phyloP scores from a whole-genome alignment of 2,329 filamentous ascomycete genomes.

The Drechmeria coniospora region DNA sequence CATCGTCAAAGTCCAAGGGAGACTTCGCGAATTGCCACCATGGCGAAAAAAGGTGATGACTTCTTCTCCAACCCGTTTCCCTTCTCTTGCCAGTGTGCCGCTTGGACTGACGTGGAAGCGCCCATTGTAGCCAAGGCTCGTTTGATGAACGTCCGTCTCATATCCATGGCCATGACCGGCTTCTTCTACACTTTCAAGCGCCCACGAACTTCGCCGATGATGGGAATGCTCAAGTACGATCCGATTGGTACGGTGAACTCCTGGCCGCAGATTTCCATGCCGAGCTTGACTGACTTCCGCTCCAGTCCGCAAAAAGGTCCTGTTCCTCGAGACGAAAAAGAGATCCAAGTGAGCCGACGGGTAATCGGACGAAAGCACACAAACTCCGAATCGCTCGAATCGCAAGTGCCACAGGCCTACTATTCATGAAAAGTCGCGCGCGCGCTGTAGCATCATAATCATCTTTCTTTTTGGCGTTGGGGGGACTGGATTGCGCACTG shows the following conservation, averaged over 20 bases:
- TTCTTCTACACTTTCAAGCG: slow-evolving; percentile 89
- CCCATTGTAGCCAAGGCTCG: slow-evolving; percentile 71
- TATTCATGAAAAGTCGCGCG: no score
- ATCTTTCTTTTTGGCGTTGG: slow-evolving; percentile 17
- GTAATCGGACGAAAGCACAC: no score
- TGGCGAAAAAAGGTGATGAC: no score
- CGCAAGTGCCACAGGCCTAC: no score
- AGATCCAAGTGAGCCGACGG: slow-evolving; percentile 38
- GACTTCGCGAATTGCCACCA: no score
- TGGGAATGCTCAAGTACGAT: slow-evolving; percentile 98
- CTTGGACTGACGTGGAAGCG: neutral
- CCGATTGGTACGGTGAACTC: slow-evolving; percentile 56
- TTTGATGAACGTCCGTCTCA: slow-evolving; percentile 78
- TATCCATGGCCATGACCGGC: slow-evolving; percentile 98
- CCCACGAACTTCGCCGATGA: slow-evolving; percentile 62
- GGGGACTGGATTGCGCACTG: slow-evolving; percentile 5
- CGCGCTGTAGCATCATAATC: slow-evolving; percentile 15
- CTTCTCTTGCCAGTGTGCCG: neutral
- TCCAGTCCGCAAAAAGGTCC: slow-evolving; percentile 80
- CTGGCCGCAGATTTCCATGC: neutral
- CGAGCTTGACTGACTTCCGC: neutral
- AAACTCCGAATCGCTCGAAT: no score
- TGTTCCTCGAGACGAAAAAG: slow-evolving; percentile 89
- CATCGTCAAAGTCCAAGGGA: no score
- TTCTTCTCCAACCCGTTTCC: no score